Base-by-base conservation (phyloP, 2,329 filamentous ascomycete genomes). In the Paracoccidioides lutzii region DNA sequence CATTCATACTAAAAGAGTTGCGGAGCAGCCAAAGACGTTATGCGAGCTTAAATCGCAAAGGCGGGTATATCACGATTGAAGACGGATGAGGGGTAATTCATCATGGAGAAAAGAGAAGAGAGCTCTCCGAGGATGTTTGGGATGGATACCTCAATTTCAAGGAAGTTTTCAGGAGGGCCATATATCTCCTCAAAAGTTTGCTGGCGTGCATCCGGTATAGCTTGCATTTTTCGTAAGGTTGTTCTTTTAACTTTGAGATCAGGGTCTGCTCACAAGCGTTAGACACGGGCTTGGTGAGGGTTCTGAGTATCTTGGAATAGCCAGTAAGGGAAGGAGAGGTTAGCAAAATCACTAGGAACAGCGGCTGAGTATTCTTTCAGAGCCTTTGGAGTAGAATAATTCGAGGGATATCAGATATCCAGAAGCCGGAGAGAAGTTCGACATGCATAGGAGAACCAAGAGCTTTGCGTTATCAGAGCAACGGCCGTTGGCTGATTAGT, bases 121-220 rank as follows among this genome's bases (percentile, higher is more conserved):
- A n/a, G 3, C 46, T 5, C 33, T 37, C 5, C 30, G 40, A 35
- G 48, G 37, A 37, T 2, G 30, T 14, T 3, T 28, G 32, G 35
- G 28, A 45, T 37, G 53, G 50, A 37, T 59, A 59, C 90, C 79
- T 98, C 93, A 61, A 98, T 95, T 78, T 98, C 93, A 55, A 98
- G 81, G 70, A 97, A 96, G 78, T 98, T 98, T 79, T 98, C 93
- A 5, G 93, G 93, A 50, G 91, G 89, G 12, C 90, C 93, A 73
- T 98, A 98, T 71, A 97, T 95, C 79, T 98, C 93, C 75, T 98
- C 93, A 69, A 96, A 97, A 68, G 87, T 93, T 78, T 98, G 93
- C 74, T 88, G 83, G 66, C 90, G 87, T 63, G 87, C 75, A 62
- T 83, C 80, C 49, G 81, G 81, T 64, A 84, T 76, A 57, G 80